These are phyloP conservation scores for Dothidotthia symphoricarpi DNA, from an alignment of 2,329 filamentous ascomycete species.

Conservation along the genomic window DNA sequence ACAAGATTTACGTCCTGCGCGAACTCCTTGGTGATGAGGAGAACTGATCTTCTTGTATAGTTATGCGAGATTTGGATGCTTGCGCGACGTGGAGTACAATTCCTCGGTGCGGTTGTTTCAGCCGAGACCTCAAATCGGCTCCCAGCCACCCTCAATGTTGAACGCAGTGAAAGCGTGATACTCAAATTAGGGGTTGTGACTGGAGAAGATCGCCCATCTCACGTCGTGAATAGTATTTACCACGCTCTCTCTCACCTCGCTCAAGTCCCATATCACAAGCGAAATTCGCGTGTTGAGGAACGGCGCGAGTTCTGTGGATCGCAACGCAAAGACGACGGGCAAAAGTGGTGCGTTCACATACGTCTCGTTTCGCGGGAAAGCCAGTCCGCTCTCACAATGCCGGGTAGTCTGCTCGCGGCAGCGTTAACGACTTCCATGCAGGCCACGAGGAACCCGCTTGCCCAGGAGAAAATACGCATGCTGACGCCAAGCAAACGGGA, in stretches of 20 bases:
- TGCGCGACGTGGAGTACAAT: too few species aligned
- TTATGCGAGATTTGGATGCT: too few species aligned
- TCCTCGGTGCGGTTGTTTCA: background rate
- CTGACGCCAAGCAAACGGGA: background rate
- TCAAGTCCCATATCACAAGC: background rate
- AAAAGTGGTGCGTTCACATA: slow-evolving; percentile 1
- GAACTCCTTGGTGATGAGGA: background rate
- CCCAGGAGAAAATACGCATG: background rate
- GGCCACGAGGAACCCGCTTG: background rate
- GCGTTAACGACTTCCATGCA: background rate
- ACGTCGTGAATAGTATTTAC: background rate
- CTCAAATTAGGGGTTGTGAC: background rate
- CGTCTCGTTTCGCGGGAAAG: slow-evolving; percentile 5
- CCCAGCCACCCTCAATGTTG: background rate
- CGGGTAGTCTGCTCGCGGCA: background rate
- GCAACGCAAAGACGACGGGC: slow-evolving; percentile 3
- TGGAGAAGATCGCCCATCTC: background rate
- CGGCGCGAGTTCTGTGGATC: slow-evolving; percentile 1
- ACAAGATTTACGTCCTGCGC: background rate
- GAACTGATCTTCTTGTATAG: background rate
- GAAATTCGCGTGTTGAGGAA: background rate
- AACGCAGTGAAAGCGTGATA: background rate
- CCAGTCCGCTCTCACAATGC: slow-evolving; percentile 2
- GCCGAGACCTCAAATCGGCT: background rate
- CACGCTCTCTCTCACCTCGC: background rate